Conservation (phyloP, 2,329 filamentous ascomycete species). For the Rachicladosporium sp. region DNA sequence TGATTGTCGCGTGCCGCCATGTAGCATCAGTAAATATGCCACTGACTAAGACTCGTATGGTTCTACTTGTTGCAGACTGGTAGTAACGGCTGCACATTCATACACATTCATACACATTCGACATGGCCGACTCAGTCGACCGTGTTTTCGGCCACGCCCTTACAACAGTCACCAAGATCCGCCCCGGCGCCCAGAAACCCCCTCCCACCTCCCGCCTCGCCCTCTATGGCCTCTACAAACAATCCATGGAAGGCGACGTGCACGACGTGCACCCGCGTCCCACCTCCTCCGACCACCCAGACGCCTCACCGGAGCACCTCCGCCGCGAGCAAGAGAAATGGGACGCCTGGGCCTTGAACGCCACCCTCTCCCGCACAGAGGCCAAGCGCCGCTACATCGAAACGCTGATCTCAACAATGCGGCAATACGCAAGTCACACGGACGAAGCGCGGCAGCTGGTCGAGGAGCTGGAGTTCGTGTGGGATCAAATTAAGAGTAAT, state of each 20-base stretch:
- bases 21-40: too few relatives aligned
- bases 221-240: conserved; percentile 97
- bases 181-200: conserved; percentile 80
- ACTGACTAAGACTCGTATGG: too few relatives aligned
- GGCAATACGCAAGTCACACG: conserved; percentile 78
- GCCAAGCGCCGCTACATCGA: conserved; percentile 91
- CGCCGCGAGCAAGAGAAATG: conserved; percentile 32
- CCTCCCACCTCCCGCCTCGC: conserved; percentile 74
- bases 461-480: conserved; percentile 93
- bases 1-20: too few relatives aligned
- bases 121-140: conserved; percentile 35
- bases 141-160: conserved; percentile 97
- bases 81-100: too few relatives aligned
- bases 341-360: conserved; percentile 92
- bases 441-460: conserved; percentile 79
- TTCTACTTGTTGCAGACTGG: too few relatives aligned
- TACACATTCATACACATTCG: too few relatives aligned
- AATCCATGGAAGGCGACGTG: conserved; percentile 97
- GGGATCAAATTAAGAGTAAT: conserved; percentile 90
- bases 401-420: conserved; percentile 91
- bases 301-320: conserved; percentile 11
- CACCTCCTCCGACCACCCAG: conserved; percentile 6
- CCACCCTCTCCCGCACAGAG: conserved; percentile 72
- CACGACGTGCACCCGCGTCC: conserved; percentile 87
- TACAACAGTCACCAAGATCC: conserved; percentile 96